Base-by-base conservation (phyloP, 2,329 filamentous ascomycete genomes). In the Pezicula radicicola region DNA sequence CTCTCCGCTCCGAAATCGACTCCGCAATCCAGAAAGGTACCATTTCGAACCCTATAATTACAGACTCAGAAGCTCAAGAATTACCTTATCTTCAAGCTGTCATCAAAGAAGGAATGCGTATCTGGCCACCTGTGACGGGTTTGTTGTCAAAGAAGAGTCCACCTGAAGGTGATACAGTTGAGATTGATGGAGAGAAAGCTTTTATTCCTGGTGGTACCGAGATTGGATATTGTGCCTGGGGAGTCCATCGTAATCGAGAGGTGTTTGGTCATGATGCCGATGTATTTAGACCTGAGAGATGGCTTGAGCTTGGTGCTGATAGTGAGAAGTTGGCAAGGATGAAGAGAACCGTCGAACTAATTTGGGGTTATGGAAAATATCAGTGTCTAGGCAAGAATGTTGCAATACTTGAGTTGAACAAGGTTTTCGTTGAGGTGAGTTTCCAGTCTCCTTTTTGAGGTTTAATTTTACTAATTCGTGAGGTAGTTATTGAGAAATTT, bases 321-420 rank as follows among this genome's bases (percentile, higher is more conserved):
- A 30, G 21, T 25, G 39, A 40, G 21, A 51, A 35, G 21, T 12
- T 67, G 48, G 60, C 65, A n/a, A 63, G 62, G 16, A 76, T 74
- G 66, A 63, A 67, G 27, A 61, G 64, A 37, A 69, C 68, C 2
- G 64, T 70, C 39, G 73, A 75, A 41, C 60, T 73, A 15, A 64
- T 73, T 1, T 78, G 77, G 58, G 70, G 70, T 12, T 64, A 69
- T 9, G 75, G 75, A 0, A 69, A 68, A 28, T 73, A 66, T 51
- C 61, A 67, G 57, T 77, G 75, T 55, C 60, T 77, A 13, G 75
- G 75, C 9, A 72, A 68, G 57, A 62, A 70, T 0, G 72, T 79
- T 50, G 75, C 75, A 1, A 58, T 74, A 49, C 75, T 77, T 67
- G 75, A 77, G 60, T 56, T 78, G 42, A 69, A 75, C 55, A 79